Base-by-base conservation (phyloP, 140 eudicot species). In the Flaveria floridana region DNA sequence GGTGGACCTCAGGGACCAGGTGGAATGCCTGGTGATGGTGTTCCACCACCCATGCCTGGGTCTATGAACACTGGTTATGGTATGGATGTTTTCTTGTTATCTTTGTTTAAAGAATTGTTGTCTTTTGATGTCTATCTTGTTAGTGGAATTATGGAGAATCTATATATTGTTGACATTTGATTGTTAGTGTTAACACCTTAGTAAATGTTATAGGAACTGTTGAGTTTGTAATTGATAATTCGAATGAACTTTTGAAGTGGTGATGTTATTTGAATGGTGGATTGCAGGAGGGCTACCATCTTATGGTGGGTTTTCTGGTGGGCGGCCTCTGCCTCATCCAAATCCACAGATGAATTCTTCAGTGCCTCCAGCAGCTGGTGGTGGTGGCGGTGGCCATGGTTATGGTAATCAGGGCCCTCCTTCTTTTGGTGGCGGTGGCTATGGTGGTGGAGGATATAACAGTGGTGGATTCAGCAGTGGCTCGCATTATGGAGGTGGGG, bases 1-100 rank as follows among this genome's bases (percentile, higher is more conserved):
- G 86, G 84, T 44, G 89, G 84, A 12, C 41, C 80, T 6, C 74
- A 16, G 80, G 73, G 73, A 75, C 74, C 65, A 8, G 44, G 66
- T 7, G 79, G 85, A 34, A 70, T 65, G 63, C 19, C 77, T 39
- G 82, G 84, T 18, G 30, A 50, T 18, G 62, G 21, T 53, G 73
- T 37, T 25, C 68, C 76, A 25, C 63, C 78, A 0, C 65, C 78
- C 4, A 63, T 74, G 69, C 84, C 73, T 1, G 81, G 81, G 65
- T 77, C 81, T 39, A 77, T 74, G 78, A 74, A 74, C 48, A 10
- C 78, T 6, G 78, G 78, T 16, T 74, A 61, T 26, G 78, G 78
- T 62, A 74, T 46, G 51, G 1, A 15, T 61, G 55, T 26, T 4
- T 19, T 39, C 15, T 19, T 12, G 12, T 50, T 25, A 14, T 11